Base-by-base conservation (phyloP, 2,329 filamentous ascomycete species). In the Plectosphaerella sp. region DNA sequence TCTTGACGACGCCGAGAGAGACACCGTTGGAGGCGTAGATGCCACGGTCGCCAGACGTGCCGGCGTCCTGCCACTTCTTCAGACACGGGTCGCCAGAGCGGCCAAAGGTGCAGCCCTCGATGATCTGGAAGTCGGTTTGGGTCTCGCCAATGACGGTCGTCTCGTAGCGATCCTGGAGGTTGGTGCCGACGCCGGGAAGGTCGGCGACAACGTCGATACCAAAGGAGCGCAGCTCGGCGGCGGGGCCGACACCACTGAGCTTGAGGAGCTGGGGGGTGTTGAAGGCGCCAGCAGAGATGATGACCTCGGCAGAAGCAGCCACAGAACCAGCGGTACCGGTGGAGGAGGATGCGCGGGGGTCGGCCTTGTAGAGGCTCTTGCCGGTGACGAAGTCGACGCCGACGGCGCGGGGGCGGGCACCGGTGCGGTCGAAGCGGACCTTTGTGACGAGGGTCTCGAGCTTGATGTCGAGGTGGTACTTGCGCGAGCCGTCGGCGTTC, bases 151-250 rank as follows among this genome's bases (percentile, higher is more conserved):
- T 58, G 49, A 62, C 53, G 28, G 54, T 52, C 2, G 56, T 55
- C 41, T 67, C 62, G 14, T 66, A 64, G 45, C 62, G 62, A 22
- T 67, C 64, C 24, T 61, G 60, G 0, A 66, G 51, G 64, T 86
- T 85, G 39, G 72, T 75, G 25, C 84, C 85, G 11, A 88, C 83
- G 46, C 82, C 84, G 0, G 82, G 83, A 1, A 84, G 71, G 60
- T 87, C 74, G 3, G 70, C 66, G 43, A 84, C 60, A 9, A 83
- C 71, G 1, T 72, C 41, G 1, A 82, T 81, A 25, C 70, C 61
- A 49, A 75, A 68, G n/a, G 65, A 60, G 5, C 68, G 49, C 2
- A 82, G 65, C 25, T 75, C 70, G 1, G 65, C 61, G 1, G 62
- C 64, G 1, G 74, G 70, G 0, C 77, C 76, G 22, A 81, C 67